Evolutionary conservation across 495 filamentous ascomycete species (phyloP).

Genomic region (Jackrogersella multiformis): DNA sequence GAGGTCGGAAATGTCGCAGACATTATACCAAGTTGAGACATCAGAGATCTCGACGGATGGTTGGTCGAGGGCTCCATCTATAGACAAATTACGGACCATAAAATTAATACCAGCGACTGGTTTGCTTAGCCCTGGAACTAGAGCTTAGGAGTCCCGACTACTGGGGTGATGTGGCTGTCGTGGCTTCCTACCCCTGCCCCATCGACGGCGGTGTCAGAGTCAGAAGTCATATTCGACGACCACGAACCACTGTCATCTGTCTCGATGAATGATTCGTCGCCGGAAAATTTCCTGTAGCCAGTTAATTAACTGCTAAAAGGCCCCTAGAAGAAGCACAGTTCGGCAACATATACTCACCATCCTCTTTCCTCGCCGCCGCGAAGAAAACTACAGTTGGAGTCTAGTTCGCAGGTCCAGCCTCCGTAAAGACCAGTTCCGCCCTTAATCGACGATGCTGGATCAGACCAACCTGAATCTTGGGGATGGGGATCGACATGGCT

Average conservation of each 20-base stretch:
- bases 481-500: conserved; percentile 45
- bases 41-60: neutral
- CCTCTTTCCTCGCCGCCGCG: conserved; percentile 83
- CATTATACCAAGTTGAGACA: neutral
- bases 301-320: conserved; percentile 36
- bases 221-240: conserved; percentile 19
- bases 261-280: conserved; percentile 74
- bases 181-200: neutral
- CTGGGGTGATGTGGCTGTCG: conserved; percentile 14
- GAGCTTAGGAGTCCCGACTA: conserved; percentile 33
- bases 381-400: conserved; percentile 86
- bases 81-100: neutral
- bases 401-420: conserved; percentile 80
- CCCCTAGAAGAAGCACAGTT: conserved; percentile 27
- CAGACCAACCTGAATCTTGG: conserved; percentile 44
- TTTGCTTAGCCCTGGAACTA: conserved; percentile 9
- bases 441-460: conserved; percentile 65
- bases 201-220: conserved; percentile 4
- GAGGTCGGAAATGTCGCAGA: neutral
- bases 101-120: neutral
- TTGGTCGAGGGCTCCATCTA: neutral
- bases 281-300: conserved; percentile 71
- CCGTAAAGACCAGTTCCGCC: conserved; percentile 74
- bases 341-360: conserved; percentile 69
- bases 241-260: conserved; percentile 24